Evolutionary conservation across 768 basidiomycete species (phyloP).

Genomic region (Kwoniella europaea): DNA sequence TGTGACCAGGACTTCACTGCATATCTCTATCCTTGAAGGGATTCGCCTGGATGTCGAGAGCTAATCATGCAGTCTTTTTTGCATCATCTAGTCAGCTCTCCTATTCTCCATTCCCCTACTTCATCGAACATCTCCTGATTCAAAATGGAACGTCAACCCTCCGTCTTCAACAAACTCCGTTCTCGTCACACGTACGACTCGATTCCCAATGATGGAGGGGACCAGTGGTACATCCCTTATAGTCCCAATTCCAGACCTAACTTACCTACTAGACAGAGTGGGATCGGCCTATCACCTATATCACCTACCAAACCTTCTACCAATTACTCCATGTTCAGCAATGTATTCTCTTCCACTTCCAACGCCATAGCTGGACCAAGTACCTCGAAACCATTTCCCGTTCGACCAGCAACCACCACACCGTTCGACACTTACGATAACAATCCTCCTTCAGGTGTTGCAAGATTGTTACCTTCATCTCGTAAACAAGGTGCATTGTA

Average conservation of each 20-base stretch:
- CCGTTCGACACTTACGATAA: slow-evolving; percentile 21
- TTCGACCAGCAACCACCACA: slow-evolving; percentile 13
- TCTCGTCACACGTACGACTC: slow-evolving; percentile 13
- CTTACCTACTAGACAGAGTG: slow-evolving; percentile 20
- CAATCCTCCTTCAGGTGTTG: slow-evolving; percentile 6
- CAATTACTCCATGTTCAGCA: slow-evolving; percentile 20
- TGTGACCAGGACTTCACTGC: background rate
- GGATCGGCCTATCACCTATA: slow-evolving; percentile 36
- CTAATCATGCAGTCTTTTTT: background rate
- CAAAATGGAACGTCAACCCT: slow-evolving; percentile 28
- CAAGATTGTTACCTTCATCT: slow-evolving; percentile 8
- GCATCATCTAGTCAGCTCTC: background rate
- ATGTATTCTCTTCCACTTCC: background rate
- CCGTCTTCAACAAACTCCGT: slow-evolving; percentile 22
- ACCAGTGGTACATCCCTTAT: slow-evolving; percentile 51
- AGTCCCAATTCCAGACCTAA: slow-evolving; percentile 23
- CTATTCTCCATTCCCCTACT: background rate
- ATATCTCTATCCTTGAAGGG: background rate
- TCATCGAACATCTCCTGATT: background rate
- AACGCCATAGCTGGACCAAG: slow-evolving; percentile 9
- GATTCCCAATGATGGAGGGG: slow-evolving; percentile 4
- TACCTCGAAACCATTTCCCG: slow-evolving; percentile 4
- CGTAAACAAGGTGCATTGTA: background rate
- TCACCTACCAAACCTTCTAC: slow-evolving; percentile 13
- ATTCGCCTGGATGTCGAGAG: background rate